These are phyloP conservation scores for Lignosus rhinocerotis DNA, from an alignment of 1,284 basidiomycete species.

Conservation along the genomic window DNA sequence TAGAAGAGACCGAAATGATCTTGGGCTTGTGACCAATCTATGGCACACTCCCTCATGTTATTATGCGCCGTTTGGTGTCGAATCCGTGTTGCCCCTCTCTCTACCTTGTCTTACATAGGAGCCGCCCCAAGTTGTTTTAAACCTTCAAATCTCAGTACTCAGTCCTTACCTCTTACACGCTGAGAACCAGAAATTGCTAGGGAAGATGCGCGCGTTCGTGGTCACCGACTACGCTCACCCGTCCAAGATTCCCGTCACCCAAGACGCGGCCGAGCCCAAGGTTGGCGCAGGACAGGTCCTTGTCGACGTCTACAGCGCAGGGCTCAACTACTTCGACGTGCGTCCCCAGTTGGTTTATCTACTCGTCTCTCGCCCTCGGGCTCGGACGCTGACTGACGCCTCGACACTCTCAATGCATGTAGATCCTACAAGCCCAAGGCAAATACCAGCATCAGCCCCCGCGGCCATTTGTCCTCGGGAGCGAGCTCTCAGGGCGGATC, in stretches of 20 bases:
- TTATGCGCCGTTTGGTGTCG: too few relatives aligned
- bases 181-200: neutral
- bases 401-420: neutral
- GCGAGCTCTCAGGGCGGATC: constrained; percentile 86
- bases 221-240: constrained; percentile 76
- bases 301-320: constrained; percentile 80
- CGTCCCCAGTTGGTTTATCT: constrained; percentile 23
- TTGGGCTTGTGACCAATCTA: neutral
- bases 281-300: constrained; percentile 64
- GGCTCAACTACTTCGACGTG: constrained; percentile 82
- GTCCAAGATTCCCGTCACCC: constrained; percentile 59
- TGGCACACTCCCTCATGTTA: neutral
- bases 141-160: too few relatives aligned
- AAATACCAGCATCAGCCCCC: constrained; percentile 86
- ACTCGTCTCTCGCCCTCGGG: neutral
- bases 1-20: neutral
- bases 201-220: constrained; percentile 77
- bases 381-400: neutral
- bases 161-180: too few relatives aligned
- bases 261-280: constrained; percentile 62
- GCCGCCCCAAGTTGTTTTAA: neutral
- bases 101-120: neutral
- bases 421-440: constrained; percentile 86
- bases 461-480: constrained; percentile 81
- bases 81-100: neutral